Base-by-base conservation (phyloP, 2,329 filamentous ascomycete species). In the Microsporum audouinii region DNA sequence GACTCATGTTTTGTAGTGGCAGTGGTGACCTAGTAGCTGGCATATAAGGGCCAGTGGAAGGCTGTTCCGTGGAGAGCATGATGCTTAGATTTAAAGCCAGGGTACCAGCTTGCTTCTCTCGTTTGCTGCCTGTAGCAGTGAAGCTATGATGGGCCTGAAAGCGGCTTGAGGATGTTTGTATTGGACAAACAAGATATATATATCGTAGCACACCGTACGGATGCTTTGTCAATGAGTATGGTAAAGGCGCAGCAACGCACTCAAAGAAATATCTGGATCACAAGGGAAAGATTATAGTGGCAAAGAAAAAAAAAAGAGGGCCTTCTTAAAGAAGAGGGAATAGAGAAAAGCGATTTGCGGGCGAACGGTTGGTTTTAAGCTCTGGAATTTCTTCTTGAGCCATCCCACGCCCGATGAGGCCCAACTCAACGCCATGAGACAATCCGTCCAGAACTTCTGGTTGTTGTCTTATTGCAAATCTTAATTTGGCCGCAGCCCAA, bases 51-150 rank as follows among this genome's bases (percentile, higher is more conserved):
- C 59, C 56, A 45, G 60, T 62, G 31, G 63, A 49, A 33, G 63
- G 61, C 67, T 74, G 70, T 61, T 75, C 73, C 61, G 74, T 69
- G 55, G 73, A 76, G 61, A 77, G 68, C 75, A 77, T 77, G 65
- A 60, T 71, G 66, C 31, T 55, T 55, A 55, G 36, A 55, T 55
- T 55, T 36, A n/a, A 31, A 55, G 10, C 31, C 31, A 31, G 12
- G 12, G 38, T 17, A 55, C 4, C 51, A 36, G 51, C 51, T 55
- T 55, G 51, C n/a, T 55, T 34, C 33, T 12, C 23, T 34, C 5
- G 51, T 55, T 55, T 55, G 51, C 51, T 55, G 31, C 14, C 8
- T 5, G 23, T 51, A 29, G 7, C 45, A 29, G 45, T 55, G 31
- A 55, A 36, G 33, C 23, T 36, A 31, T 38, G 29, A 55, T 55